Conservation (phyloP, 108 stramenopile species). For the Conticribra weissflogii region DNA sequence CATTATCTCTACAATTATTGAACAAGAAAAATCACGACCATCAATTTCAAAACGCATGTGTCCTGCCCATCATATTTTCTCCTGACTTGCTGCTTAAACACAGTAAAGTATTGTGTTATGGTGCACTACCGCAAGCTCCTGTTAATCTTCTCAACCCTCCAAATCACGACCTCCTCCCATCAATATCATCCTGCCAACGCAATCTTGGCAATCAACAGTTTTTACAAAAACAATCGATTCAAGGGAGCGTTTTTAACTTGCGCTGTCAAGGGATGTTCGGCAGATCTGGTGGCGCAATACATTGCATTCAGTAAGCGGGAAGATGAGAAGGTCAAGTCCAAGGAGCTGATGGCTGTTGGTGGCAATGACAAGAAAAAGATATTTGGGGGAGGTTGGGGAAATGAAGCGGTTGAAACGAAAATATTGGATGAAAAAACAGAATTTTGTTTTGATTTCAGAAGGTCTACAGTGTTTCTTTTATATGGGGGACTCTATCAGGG, state of each 20-base stretch:
- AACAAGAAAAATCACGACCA: too few relatives aligned
- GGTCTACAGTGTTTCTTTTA: conserved; percentile 55
- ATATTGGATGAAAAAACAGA: conserved; percentile 6
- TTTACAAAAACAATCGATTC: conserved; percentile 61
- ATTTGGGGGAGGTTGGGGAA: conserved; percentile 4
- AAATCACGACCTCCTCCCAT: conserved; percentile 5
- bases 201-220: conserved; percentile 39
- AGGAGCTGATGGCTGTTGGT: background rate
- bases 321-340: background rate
- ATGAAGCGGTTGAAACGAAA: conserved; percentile 3
- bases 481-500: conserved; percentile 73
- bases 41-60: too few relatives aligned
- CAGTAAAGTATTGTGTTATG: too few relatives aligned
- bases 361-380: conserved; percentile 6
- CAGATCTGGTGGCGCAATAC: conserved; percentile 63
- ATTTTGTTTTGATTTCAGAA: conserved; percentile 27
- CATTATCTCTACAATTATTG: too few relatives aligned
- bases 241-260: conserved; percentile 66
- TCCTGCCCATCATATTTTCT: too few relatives aligned
- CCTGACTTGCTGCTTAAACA: too few relatives aligned
- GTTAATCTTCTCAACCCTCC: too few relatives aligned
- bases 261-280: conserved; percentile 59
- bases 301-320: conserved; percentile 1
- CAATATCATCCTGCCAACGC: conserved; percentile 14
- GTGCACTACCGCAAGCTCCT: too few relatives aligned